phyloP scores from a whole-genome alignment of 257 asterid species.

The Avicennia marina region DNA sequence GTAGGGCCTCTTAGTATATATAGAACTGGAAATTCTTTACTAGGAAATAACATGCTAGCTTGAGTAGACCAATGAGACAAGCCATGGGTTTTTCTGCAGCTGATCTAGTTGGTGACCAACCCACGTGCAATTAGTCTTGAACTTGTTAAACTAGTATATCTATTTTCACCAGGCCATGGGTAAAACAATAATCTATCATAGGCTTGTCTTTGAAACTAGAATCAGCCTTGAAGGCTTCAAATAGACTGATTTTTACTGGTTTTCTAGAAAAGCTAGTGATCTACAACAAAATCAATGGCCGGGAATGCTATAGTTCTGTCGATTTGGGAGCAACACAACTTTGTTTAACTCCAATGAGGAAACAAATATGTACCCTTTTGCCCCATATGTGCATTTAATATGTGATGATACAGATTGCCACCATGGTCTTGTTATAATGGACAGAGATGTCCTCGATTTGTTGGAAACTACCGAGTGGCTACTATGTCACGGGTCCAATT shows the following conservation, averaged over 20 bases:
- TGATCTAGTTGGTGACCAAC: background rate
- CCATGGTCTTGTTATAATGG: too few species aligned
- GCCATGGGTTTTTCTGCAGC: constrained; percentile 7
- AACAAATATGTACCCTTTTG: too few species aligned
- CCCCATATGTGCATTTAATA: too few species aligned
- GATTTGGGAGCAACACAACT: too few species aligned
- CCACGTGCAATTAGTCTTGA: constrained; percentile 29
- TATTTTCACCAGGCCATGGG: background rate
- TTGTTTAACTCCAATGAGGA: too few species aligned
- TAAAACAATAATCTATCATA: background rate
- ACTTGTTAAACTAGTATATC: constrained; percentile 20
- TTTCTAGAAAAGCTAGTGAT: background rate
- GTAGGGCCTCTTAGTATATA: background rate
- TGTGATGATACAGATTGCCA: too few species aligned
- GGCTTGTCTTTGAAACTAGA: constrained; percentile 15
- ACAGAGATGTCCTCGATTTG: too few species aligned
- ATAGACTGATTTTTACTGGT: background rate
- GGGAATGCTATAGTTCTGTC: background rate
- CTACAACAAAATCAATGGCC: background rate
- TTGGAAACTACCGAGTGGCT: too few species aligned
- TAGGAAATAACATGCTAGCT: background rate
- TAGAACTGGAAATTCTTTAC: background rate
- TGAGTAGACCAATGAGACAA: constrained; percentile 1
- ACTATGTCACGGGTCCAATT: too few species aligned
- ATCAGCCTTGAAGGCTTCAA: constrained; percentile 2